Base-by-base conservation (phyloP, 2,329 filamentous ascomycete genomes). In the Verticillium nonalfalfae region DNA sequence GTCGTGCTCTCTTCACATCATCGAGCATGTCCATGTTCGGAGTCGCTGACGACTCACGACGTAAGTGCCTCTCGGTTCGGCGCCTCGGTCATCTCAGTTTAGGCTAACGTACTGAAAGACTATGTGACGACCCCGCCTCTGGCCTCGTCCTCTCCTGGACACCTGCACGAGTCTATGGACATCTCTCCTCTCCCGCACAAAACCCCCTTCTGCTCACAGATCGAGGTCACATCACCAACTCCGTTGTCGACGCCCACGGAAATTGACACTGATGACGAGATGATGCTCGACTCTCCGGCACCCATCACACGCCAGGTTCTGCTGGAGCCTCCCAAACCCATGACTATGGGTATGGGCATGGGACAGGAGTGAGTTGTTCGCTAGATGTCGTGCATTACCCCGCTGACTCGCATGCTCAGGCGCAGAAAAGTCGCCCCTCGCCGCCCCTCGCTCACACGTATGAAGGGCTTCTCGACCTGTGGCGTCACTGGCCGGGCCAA, bases 151-250 rank as follows among this genome's bases (percentile, higher is more conserved):
- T 96, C 94, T 55, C 93, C 93, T 7, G 86, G 85, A 60, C 83
- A 84, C 39, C 76, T 81, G 60, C 83, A 85, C 63, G 93, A 97
- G 73, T 81, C 86, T 61, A 97, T 98, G 92, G 93, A 98, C 71
- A 88, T 97, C 74, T 97, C 94, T 55, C 94, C 95, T 45, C 78
- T 98, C 50, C 93, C 93, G 63, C 92, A 97, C 79, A 97, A 97
- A 79, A 80, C 84, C 35, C 83, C 90, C 13, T 93, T 86, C 70
- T 76, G 81, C 76, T 74, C 81, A 35, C 82, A 89, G 67, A 80
- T 90, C 65, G 87, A 89, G 66, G 75, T 91, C 60, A 83, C 86
- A 35, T 93, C 91, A 35, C 91, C 92, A 1, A 90, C 89, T 1
- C 89, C 89, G 9, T 81, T 84, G 63, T 73, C 69, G 66, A 79